Percentiles rank a stretch among this genome's conserved stretches.
Evolutionary conservation across 1,284 basidiomycete genomes (phyloP).

Genomic region (Ceratobasidium sp.): DNA sequence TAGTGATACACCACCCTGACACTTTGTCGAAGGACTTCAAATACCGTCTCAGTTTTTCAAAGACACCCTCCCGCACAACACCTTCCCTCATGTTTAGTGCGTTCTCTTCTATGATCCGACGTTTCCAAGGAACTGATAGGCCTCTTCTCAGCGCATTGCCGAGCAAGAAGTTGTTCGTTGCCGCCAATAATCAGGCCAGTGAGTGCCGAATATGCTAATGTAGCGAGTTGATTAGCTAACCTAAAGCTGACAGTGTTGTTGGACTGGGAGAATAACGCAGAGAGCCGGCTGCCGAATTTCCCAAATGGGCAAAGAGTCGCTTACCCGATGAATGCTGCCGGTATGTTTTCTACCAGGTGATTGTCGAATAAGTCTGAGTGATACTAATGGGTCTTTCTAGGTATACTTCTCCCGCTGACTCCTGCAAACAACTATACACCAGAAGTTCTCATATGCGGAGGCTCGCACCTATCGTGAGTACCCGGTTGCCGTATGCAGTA

Average conservation of each 20-base stretch:
- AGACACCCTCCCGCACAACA: conserved; percentile 46
- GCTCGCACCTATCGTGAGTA: conserved; percentile 13
- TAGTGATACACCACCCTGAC: neutral
- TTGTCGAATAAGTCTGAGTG: neutral
- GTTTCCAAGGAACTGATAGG: neutral
- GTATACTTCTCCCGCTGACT: conserved; percentile 10
- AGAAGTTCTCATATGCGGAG: conserved; percentile 12
- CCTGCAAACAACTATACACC: conserved; percentile 17
- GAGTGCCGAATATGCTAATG: conserved; percentile 38
- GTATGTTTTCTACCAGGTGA: neutral
- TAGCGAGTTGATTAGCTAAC: conserved; percentile 44
- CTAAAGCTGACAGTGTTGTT: conserved; percentile 64
- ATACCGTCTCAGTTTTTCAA: conserved; percentile 47
- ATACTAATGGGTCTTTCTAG: neutral
- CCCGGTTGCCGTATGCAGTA: neutral
- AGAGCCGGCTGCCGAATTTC: conserved; percentile 68
- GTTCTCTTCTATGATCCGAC: conserved; percentile 2
- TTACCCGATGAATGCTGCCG: conserved; percentile 66
- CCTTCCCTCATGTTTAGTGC: conserved; percentile 46
- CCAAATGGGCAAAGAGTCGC: conserved; percentile 84
- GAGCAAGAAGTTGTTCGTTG: conserved; percentile 74
- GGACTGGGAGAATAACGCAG: conserved; percentile 70
- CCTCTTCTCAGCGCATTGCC: conserved; percentile 57
- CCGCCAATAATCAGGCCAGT: conserved; percentile 77
- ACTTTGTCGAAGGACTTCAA: conserved; percentile 33